A percentile compares a stretch with the other conserved stretches of the same genome.
Conservation (phyloP, 2,329 filamentous ascomycete species). For the Colletotrichum ledebouriae region DNA sequence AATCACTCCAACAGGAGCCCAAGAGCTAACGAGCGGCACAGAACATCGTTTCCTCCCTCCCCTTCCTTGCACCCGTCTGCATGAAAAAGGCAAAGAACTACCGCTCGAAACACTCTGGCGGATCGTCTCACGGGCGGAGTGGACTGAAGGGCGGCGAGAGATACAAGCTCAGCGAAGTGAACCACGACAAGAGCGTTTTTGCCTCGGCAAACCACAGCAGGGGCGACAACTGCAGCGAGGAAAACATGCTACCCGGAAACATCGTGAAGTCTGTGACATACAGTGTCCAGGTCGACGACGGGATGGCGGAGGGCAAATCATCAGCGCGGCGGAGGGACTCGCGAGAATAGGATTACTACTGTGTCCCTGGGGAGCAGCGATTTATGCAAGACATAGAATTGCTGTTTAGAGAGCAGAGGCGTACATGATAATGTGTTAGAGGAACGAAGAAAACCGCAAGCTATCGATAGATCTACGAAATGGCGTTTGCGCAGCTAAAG, state of each 20-base stretch:
- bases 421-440: constrained; percentile 12
- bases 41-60: constrained; percentile 62
- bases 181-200: constrained; percentile 50
- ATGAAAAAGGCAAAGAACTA: constrained; percentile 59
- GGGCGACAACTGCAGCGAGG: constrained; percentile 50
- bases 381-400: background rate
- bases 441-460: background rate
- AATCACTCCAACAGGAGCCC: background rate
- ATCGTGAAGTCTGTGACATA: constrained; percentile 60
- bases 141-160: constrained; percentile 48
- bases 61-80: constrained; percentile 60
- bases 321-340: constrained; percentile 21
- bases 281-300: constrained; percentile 54
- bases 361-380: background rate
- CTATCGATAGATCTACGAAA: background rate
- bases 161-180: constrained; percentile 57
- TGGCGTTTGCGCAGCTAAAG: too few relatives aligned
- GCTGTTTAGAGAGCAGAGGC: background rate
- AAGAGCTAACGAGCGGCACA: constrained; percentile 41
- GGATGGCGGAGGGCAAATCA: background rate
- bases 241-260: constrained; percentile 55
- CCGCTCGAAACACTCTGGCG: constrained; percentile 53
- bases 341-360: constrained; percentile 3
- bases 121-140: constrained; percentile 45
- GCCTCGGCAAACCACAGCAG: constrained; percentile 45